Evolutionary conservation across 441 rosid genomes (phyloP).

Genomic region (Brassica hybrid): DNA sequence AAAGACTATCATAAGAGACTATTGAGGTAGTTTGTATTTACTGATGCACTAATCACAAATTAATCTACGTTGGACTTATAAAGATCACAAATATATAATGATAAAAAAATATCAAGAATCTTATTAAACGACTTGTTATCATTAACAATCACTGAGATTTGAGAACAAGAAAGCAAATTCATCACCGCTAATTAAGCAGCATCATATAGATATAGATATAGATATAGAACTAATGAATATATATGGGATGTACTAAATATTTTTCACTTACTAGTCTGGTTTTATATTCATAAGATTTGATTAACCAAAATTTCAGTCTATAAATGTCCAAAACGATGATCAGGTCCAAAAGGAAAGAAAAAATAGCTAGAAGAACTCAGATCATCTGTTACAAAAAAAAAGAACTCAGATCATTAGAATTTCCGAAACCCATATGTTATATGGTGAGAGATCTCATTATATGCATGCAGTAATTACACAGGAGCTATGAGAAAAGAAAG

Average conservation of each 20-base stretch:
- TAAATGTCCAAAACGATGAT: neutral
- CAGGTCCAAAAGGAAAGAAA: neutral
- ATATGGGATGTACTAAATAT: neutral
- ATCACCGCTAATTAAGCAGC: constrained; percentile 3
- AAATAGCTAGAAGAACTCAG: neutral
- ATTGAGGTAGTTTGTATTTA: constrained; percentile 9
- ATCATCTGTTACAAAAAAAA: neutral
- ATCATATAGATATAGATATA: neutral
- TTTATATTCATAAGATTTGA: neutral
- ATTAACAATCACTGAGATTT: neutral
- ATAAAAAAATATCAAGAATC: neutral
- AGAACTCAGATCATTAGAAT: neutral
- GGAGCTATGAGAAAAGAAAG: neutral
- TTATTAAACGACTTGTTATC: neutral
- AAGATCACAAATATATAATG: neutral
- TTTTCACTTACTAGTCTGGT: neutral
- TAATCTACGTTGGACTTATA: neutral
- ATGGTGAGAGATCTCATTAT: constrained; percentile 7
- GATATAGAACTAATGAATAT: neutral
- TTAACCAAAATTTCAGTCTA: neutral
- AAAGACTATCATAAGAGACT: constrained; percentile 3
- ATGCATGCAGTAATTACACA: neutral
- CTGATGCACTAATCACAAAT: neutral
- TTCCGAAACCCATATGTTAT: neutral
- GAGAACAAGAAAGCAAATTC: neutral